Conservation (phyloP, 257 asterid genomes). For the Linderniella brevidens region DNA sequence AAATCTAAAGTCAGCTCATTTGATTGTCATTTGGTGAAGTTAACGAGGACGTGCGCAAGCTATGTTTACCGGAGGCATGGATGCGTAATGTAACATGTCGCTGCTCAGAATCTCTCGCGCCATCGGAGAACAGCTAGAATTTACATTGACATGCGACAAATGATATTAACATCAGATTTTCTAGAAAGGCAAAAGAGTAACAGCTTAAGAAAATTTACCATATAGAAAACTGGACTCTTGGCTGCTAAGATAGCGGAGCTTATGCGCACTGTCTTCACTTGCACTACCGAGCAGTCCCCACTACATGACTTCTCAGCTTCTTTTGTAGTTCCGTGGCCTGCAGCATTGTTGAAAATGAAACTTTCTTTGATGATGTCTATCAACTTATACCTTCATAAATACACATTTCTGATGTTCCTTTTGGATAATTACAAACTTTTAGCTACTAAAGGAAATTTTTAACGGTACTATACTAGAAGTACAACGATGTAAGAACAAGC, state of each 20-base stretch:
- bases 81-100: constrained; percentile 1
- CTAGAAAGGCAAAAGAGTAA: background rate
- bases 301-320: constrained; percentile 20
- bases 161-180: background rate
- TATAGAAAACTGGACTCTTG: constrained; percentile 60
- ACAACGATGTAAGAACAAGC: background rate
- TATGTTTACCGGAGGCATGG: constrained; percentile 5
- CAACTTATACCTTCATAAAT: too few species aligned
- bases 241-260: constrained; percentile 90
- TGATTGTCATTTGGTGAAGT: background rate
- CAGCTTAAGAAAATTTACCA: constrained; percentile 19
- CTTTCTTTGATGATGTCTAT: background rate
- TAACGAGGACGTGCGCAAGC: background rate
- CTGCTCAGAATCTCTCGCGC: constrained; percentile 8
- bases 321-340: constrained; percentile 26
- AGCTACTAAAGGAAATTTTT: too few species aligned
- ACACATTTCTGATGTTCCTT: too few species aligned
- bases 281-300: constrained; percentile 24
- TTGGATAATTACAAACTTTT: too few species aligned
- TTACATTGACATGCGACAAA: constrained; percentile 7
- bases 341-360: constrained; percentile 5
- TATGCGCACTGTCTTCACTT: constrained; percentile 45
- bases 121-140: constrained; percentile 68
- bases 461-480: too few species aligned
- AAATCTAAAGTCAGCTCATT: background rate